Base-by-base conservation (phyloP, 306 rosid genomes). In the Amphicarpaea edgeworthii region DNA sequence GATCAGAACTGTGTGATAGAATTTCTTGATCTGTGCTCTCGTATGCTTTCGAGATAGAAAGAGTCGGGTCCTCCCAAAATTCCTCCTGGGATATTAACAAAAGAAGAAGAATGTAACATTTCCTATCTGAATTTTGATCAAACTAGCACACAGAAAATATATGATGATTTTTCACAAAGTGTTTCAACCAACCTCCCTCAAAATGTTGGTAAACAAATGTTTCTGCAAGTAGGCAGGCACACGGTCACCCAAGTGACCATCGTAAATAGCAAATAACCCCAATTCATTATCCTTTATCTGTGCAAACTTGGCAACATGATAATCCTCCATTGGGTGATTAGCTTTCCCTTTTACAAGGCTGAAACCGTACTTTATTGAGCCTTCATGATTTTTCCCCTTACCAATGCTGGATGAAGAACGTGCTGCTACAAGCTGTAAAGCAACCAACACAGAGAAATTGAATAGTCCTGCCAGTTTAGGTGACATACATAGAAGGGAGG, bases 321-420 rank as follows among this genome's bases (percentile, higher is more conserved):
- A 92, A 86, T 94, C 98, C 87, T 94, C 98, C 98, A 94, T 94
- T 45, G 97, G 97, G 77, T 94, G 98, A 78, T 92, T 90, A 66
- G 98, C 97, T 90, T 83, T 94, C 73, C 98, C 97, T 80, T 94
- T 94, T 15, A 90, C 88, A 43, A 94, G 79, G 81, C 91, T 81
- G 80, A 91, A 94, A 71, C 98, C 98, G 71, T 82, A 94, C 88
- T 88, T 94, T 72, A 88, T 83, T 72, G 83, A n/a, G 51, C 97
- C 95, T 20, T 85, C 96, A 14, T 77, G 78, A 78, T 68, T 88
- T 86, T 81, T 88, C 43, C 98, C 98, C 77, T 88, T 91, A 51
- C 98, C 98, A 41, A 89, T 86, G 87, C 88, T 92, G 30, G 91
- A 84, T 1, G 91, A 80, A 70, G 98, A 85, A 70, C 86, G 85